Conservation (phyloP, 2,329 filamentous ascomycete species). For the Hypomyces perniciosus region DNA sequence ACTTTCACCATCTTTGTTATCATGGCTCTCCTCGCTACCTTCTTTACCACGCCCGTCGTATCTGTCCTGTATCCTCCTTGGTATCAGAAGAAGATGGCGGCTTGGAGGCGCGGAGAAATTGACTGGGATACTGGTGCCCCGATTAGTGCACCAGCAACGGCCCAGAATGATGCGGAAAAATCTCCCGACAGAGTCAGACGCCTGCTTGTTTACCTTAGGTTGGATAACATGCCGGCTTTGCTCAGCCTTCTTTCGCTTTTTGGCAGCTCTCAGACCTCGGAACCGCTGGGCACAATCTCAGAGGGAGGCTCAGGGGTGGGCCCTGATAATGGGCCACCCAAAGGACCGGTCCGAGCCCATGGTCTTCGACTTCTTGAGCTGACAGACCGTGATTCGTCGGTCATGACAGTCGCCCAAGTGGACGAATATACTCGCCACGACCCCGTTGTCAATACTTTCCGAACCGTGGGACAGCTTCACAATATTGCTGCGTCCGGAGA, state of each 20-base stretch:
- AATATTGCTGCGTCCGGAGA: slow-evolving; percentile 77
- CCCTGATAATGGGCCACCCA: neutral
- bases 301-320: slow-evolving; percentile 27
- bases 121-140: slow-evolving; percentile 60
- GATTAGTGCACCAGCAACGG: slow-evolving; percentile 10
- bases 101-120: slow-evolving; percentile 73
- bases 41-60: slow-evolving; percentile 73
- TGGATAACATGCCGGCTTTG: slow-evolving; percentile 77
- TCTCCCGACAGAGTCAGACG: slow-evolving; percentile 42
- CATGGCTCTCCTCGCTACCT: slow-evolving; percentile 85
- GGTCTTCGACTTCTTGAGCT: slow-evolving; percentile 82
- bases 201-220: slow-evolving; percentile 72
- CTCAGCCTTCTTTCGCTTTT: slow-evolving; percentile 79
- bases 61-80: slow-evolving; percentile 65
- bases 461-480: slow-evolving; percentile 78
- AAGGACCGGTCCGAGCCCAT: slow-evolving; percentile 58
- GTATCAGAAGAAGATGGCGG: slow-evolving; percentile 47
- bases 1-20: slow-evolving; percentile 94
- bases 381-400: slow-evolving; percentile 86
- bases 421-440: slow-evolving; percentile 69
- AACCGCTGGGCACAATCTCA: neutral
- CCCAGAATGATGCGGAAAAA: slow-evolving; percentile 8
- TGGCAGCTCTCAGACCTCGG: slow-evolving; percentile 38
- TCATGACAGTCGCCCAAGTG: slow-evolving; percentile 86
- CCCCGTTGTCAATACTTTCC: slow-evolving; percentile 86